Conservation (phyloP, 768 basidiomycete species). For the Leccinum subtestaceum region DNA sequence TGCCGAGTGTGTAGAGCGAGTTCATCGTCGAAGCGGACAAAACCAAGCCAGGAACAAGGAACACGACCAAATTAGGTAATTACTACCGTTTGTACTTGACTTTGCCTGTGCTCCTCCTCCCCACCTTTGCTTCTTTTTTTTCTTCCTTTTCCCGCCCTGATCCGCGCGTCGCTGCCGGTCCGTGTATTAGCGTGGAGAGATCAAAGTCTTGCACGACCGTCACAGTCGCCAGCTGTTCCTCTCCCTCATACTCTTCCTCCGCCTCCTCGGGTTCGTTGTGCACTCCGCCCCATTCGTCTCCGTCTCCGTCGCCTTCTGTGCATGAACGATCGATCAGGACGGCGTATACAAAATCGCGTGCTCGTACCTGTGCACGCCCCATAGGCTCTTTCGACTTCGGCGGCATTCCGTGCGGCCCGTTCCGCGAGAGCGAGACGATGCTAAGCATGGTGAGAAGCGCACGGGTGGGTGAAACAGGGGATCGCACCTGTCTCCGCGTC, state of each 20-base stretch:
- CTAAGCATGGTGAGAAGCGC: slow-evolving; percentile 40
- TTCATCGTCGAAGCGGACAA: slow-evolving; percentile 60
- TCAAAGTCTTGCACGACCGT: slow-evolving; percentile 93
- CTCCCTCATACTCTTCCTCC: slow-evolving; percentile 76
- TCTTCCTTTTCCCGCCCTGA: not conserved
- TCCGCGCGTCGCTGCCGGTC: slow-evolving; percentile 24
- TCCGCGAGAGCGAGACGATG: slow-evolving; percentile 76
- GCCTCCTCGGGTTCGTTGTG: slow-evolving; percentile 34
- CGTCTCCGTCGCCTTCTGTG: slow-evolving; percentile 37
- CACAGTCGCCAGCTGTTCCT: slow-evolving; percentile 83
- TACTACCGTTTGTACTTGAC: slow-evolving; percentile 59
- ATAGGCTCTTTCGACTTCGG: slow-evolving; percentile 72
- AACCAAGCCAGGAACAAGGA: slow-evolving; percentile 3
- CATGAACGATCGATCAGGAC: slow-evolving; percentile 10
- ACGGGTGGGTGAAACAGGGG: slow-evolving; percentile 1
- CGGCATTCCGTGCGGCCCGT: slow-evolving; percentile 74
- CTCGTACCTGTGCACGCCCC: slow-evolving; percentile 46
- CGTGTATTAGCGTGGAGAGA: slow-evolving; percentile 58
- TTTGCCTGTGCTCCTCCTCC: slow-evolving; percentile 26
- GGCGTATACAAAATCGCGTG: not conserved
- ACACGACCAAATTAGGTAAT: not conserved
- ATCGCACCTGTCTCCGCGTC: slow-evolving; percentile 70
- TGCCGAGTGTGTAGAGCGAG: slow-evolving; percentile 90
- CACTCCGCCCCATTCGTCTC: slow-evolving; percentile 50
- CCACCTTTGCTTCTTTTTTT: slow-evolving; percentile 4